Evolutionary conservation across 495 filamentous ascomycete genomes (phyloP).

Genomic region (Aspergillus hancockii): DNA sequence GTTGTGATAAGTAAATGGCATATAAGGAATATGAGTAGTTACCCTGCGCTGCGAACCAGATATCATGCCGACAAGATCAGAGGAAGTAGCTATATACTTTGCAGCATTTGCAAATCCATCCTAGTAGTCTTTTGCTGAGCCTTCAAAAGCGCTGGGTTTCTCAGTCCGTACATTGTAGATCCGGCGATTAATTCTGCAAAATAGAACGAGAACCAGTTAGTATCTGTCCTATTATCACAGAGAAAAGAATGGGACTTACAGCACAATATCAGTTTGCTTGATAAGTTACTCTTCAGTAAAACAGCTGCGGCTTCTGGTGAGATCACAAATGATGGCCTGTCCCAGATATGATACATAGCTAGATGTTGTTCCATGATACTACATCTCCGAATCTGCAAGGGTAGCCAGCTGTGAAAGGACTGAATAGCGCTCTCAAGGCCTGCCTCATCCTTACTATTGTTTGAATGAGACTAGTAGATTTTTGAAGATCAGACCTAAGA

Average conservation of each 20-base stretch:
- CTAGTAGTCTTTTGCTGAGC: neutral
- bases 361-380: neutral
- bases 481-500: neutral
- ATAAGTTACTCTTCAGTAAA: neutral
- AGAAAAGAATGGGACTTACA: neutral
- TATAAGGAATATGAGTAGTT: no score
- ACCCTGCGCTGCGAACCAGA: neutral
- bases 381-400: neutral
- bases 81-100: neutral
- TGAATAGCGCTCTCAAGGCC: neutral
- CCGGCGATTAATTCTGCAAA: neutral
- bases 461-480: neutral
- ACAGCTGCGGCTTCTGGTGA: neutral
- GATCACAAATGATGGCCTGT: neutral
- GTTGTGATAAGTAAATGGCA: no score
- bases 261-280: conserved; percentile 1
- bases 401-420: neutral
- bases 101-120: neutral
- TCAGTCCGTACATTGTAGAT: neutral
- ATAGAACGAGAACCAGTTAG: neutral
- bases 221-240: no score
- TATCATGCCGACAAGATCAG: conserved; percentile 1
- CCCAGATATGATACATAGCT: conserved; percentile 4
- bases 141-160: neutral
- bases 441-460: neutral